phyloP scores from a whole-genome alignment of 176 grass and related monocot species.

The Eleusine indica region DNA sequence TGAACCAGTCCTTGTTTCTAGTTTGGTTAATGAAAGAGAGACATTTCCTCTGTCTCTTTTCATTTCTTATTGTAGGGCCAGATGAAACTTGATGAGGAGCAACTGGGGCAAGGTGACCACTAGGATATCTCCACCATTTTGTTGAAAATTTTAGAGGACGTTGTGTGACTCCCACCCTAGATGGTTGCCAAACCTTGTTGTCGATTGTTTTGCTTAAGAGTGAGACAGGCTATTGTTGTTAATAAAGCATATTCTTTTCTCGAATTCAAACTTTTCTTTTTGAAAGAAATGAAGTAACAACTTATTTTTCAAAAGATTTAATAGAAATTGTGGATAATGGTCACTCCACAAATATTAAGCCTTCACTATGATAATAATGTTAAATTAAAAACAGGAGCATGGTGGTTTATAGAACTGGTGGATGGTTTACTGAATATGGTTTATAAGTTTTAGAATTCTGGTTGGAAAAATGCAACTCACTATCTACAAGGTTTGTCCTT shows the following conservation, averaged over 20 bases:
- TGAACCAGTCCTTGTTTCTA: slow-evolving; percentile 31
- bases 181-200: slow-evolving; percentile 1
- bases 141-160: slow-evolving; percentile 28
- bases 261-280: not conserved
- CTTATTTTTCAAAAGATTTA: not conserved
- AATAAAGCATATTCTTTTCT: not conserved
- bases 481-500: not conserved
- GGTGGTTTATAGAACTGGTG: too few relatives aligned
- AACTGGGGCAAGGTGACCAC: slow-evolving; percentile 55
- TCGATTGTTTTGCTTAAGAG: not conserved
- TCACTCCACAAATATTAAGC: not conserved
- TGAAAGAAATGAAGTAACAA: too few relatives aligned
- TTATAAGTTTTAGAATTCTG: not conserved
- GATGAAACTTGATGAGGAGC: slow-evolving; percentile 79
- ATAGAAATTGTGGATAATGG: not conserved
- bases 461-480: not conserved
- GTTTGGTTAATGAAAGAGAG: slow-evolving; percentile 28
- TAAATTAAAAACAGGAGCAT: too few relatives aligned
- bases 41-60: slow-evolving; percentile 44
- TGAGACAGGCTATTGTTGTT: not conserved
- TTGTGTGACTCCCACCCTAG: not conserved
- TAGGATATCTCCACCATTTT: slow-evolving; percentile 39
- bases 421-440: not conserved
- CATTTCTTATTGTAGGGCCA: slow-evolving; percentile 53
- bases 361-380: not conserved